Evolutionary conservation across 805 yeast species (phyloP).

Genomic region (Yarrowia sp.): DNA sequence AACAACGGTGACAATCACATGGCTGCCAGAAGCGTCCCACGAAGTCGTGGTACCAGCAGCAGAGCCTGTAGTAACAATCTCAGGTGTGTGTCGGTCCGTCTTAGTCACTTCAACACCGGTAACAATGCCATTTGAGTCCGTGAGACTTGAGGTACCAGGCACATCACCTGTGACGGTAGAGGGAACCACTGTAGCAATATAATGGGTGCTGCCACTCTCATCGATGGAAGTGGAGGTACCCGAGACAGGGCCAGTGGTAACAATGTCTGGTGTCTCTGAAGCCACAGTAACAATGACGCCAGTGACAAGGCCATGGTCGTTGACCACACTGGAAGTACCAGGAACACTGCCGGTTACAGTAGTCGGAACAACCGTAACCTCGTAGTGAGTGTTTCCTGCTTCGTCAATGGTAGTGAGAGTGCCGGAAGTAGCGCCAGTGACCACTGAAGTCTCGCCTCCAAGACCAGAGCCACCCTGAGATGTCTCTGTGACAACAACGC

Average conservation of each 20-base stretch:
- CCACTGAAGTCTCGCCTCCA: no score
- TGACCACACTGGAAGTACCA: background rate
- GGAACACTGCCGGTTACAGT: background rate
- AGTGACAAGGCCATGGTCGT: background rate
- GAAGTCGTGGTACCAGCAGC: background rate
- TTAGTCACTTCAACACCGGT: background rate
- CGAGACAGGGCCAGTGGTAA: background rate
- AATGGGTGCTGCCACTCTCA: background rate
- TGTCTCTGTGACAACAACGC: background rate
- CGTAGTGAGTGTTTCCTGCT: background rate
- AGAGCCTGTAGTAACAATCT: background rate
- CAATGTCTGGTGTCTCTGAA: background rate
- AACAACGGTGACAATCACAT: background rate
- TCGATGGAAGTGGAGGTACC: background rate
- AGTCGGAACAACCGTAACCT: background rate
- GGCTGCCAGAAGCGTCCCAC: background rate
- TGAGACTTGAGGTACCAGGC: background rate
- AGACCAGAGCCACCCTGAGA: no score
- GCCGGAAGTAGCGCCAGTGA: background rate
- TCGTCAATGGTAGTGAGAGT: background rate
- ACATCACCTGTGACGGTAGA: background rate
- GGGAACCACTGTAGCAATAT: background rate
- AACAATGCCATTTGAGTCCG: background rate
- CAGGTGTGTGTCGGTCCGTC: background rate
- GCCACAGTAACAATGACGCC: background rate